phyloP scores from a whole-genome alignment of 192 early-diverging fungal genomes.

The Gigaspora rosea region DNA sequence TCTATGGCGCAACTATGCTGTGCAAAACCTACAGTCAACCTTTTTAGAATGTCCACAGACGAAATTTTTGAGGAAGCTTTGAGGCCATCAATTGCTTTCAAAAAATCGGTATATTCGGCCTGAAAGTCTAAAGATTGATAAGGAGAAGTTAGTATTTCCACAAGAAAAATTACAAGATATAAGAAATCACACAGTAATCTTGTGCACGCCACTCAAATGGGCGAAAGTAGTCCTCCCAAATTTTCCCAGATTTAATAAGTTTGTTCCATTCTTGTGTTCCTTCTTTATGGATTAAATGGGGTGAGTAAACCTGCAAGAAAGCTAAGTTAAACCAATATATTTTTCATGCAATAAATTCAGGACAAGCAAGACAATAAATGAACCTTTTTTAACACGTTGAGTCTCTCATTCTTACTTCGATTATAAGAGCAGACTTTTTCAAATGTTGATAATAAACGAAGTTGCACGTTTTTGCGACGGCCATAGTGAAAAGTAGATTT shows the following conservation, averaged over 20 bases:
- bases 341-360: background rate
- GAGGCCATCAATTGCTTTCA: slow-evolving; percentile 10
- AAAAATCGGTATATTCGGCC: background rate
- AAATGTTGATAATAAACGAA: slow-evolving; percentile 1
- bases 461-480: background rate
- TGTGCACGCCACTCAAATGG: slow-evolving; percentile 19
- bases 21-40: slow-evolving; percentile 14
- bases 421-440: background rate
- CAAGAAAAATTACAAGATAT: background rate
- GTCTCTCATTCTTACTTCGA: background rate
- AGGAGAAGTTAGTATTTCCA: background rate
- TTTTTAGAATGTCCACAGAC: slow-evolving; percentile 13
- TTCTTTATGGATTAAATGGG: background rate
- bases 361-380: background rate
- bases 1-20: slow-evolving; percentile 21
- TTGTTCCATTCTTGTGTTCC: background rate
- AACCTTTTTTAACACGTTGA: background rate
- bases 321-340: background rate
- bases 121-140: slow-evolving; percentile 3
- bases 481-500: slow-evolving; percentile 9
- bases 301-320: slow-evolving; percentile 18
- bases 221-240: slow-evolving; percentile 22
- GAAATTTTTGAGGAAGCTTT: slow-evolving; percentile 2
- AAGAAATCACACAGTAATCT: slow-evolving; percentile 20
- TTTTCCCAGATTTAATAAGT: slow-evolving; percentile 13